Base-by-base conservation (phyloP, 164 flowering plant genomes). In the Piper betle region DNA sequence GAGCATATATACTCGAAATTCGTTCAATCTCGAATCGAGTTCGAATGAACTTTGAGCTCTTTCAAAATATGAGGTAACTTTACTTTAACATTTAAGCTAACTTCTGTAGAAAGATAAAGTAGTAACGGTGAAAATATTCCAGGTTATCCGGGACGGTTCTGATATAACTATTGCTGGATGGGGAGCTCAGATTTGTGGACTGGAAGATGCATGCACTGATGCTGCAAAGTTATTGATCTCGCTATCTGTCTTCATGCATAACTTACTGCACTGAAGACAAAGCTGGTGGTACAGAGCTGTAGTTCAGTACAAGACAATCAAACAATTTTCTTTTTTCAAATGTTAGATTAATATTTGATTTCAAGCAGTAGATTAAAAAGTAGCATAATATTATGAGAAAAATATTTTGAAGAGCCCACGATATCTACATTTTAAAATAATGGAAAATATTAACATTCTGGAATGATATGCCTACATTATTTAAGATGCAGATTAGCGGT, bases 91-190 rank as follows among this genome's bases (percentile, higher is more conserved):
- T 60, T 60, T 9, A 43, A 19, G 5, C 52, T 1, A 16, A n/a
- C 11, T 6, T 2, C 2, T 43, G 12, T 11, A 19, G 20, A 42
- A 3, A 39, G 11, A 18, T 19, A 41, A 41, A n/a, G 18, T n/a
- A 37, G 25, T 20, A 1, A 0, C 13, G 17, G 3, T 18, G n/a
- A 59, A 52, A 38, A 4, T 42, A 52, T 37, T 43, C 10, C 73
- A 88, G 96, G 89, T 93, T 62, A 77, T 93, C 65, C 81, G 91
- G 63, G 77, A 84, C 71, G 97, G 97, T 37, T 80, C 58, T 65
- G 99, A 93, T 76, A 84, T 93, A 65, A 87, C 99, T 55, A 87
- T 93, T 37, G 96, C 90, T 50, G 97, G 95, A 6, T 93, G 99
- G 99, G 99, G 99, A 74, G 96, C 97, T 69, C 99, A 93, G 70